Conservation (phyloP, 257 asterid species). For the Misopates orontium region DNA sequence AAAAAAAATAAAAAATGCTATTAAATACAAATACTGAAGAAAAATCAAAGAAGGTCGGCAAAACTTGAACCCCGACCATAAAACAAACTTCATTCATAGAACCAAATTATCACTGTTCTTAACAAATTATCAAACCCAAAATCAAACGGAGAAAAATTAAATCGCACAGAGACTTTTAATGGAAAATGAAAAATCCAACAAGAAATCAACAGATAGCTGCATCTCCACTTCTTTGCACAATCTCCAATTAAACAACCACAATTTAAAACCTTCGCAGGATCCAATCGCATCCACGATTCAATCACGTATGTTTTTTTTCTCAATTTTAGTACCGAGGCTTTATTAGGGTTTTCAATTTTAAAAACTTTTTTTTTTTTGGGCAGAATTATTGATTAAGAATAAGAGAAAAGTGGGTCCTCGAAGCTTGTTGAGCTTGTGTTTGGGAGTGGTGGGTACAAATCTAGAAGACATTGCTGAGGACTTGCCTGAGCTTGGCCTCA, state of each 20-base stretch:
- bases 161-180: slow-evolving; percentile 28
- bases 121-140: background rate
- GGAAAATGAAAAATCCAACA: slow-evolving; percentile 54
- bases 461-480: slow-evolving; percentile 82
- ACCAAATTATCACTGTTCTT: background rate
- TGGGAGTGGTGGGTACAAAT: slow-evolving; percentile 79
- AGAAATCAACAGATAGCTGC: slow-evolving; percentile 26
- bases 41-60: too few species aligned
- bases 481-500: slow-evolving; percentile 57
- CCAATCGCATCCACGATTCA: slow-evolving; percentile 28
- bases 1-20: too few species aligned
- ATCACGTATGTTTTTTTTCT: slow-evolving; percentile 38
- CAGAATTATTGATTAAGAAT: slow-evolving; percentile 45
- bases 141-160: too few species aligned
- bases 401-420: slow-evolving; percentile 60
- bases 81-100: too few species aligned
- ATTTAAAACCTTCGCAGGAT: slow-evolving; percentile 27
- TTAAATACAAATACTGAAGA: too few species aligned
- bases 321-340: background rate
- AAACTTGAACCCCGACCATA: too few species aligned
- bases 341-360: background rate
- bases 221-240: slow-evolving; percentile 35
- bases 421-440: slow-evolving; percentile 78
- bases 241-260: slow-evolving; percentile 39
- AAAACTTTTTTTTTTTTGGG: background rate